Evolutionary conservation across 371 early-diverging fungal species (phyloP).

Genomic region (Actinomortierella ambigua): DNA sequence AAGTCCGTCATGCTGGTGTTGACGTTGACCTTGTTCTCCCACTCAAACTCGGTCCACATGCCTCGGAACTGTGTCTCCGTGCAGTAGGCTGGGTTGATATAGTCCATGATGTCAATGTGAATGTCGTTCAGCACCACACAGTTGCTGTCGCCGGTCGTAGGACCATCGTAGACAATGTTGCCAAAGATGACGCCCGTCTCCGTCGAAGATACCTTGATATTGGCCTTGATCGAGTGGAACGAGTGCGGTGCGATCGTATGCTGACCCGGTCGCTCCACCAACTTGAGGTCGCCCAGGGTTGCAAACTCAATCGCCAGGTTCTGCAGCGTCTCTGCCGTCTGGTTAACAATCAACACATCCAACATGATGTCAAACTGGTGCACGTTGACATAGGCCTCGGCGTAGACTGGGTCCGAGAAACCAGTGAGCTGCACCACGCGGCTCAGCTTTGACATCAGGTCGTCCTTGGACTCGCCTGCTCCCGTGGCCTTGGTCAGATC

Average conservation of each 20-base stretch:
- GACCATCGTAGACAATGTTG: slow-evolving; percentile 95
- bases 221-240: slow-evolving; percentile 93
- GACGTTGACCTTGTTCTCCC: slow-evolving; percentile 99
- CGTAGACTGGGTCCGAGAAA: slow-evolving; percentile 98
- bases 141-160: slow-evolving; percentile 79
- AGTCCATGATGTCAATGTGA: slow-evolving; percentile 98
- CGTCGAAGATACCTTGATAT: slow-evolving; percentile 97
- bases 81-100: slow-evolving; percentile 93
- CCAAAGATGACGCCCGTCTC: slow-evolving; percentile 98
- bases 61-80: slow-evolving; percentile 92
- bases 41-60: slow-evolving; percentile 99
- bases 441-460: slow-evolving; percentile 83
- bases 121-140: slow-evolving; percentile 95
- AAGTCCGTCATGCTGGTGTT: slow-evolving; percentile 90
- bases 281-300: slow-evolving; percentile 95
- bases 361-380: slow-evolving; percentile 97
- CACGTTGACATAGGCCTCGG: slow-evolving; percentile 96
- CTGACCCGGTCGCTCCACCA: slow-evolving; percentile 93
- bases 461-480: slow-evolving; percentile 68
- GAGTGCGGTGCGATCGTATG: slow-evolving; percentile 92
- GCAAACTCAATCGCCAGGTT: slow-evolving; percentile 97
- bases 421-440: slow-evolving; percentile 97
- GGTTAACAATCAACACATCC: slow-evolving; percentile 98
- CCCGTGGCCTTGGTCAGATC: slow-evolving; percentile 92
- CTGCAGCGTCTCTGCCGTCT: slow-evolving; percentile 95